Base-by-base conservation (phyloP, 257 asterid species). In the Nyctanthes arbortristis region DNA sequence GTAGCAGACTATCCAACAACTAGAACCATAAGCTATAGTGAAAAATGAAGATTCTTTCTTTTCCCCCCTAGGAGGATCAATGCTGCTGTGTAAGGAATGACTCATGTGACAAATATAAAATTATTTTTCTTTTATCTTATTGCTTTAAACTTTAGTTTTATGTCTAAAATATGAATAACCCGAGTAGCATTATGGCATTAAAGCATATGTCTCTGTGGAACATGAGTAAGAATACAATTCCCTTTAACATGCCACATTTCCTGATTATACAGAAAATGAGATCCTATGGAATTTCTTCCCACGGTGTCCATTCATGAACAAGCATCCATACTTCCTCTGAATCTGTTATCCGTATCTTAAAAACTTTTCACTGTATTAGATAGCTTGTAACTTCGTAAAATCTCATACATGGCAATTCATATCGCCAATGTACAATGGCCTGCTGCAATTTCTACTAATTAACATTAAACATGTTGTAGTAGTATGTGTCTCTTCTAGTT, bases 161-260 rank as follows among this genome's bases (percentile, higher is more conserved):
- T 3, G 71, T 49, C 58, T 11, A 37, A 65, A 13, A 67, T 33
- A 54, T 61, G 35, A 22, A 49, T 31, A 12, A 68, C 70, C 61
- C 20, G 76, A 54, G 61, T 32, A 62, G 39, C 55, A 61, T 31
- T 29, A 57, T 62, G 73, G 61, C 72, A 70, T 67, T 40, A 76
- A 34, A 66, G 79, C 75, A 77, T 67, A 71, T 70, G 72, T 73
- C 52, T 78, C 43, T 58, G 52, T 67, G 60, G 30, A 37, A 61
- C 55, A 59, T 57, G 70, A 67, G 47, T 49, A 37, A 59, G 78
- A 75, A 75, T 79, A 57, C 57, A 12, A 45, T 67, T 70, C 77
- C 65, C 18, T 18, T 34, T 54, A 6, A 22, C 3, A 22, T 34
- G 14, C 35, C 39, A 35, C 36, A 8, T 56, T 59, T 45, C 58